A percentile compares a stretch with the other conserved stretches of the same genome.
phyloP scores from a whole-genome alignment of 1,139 yeast genomes.

The Zhuliangozyma blackwelliae region DNA sequence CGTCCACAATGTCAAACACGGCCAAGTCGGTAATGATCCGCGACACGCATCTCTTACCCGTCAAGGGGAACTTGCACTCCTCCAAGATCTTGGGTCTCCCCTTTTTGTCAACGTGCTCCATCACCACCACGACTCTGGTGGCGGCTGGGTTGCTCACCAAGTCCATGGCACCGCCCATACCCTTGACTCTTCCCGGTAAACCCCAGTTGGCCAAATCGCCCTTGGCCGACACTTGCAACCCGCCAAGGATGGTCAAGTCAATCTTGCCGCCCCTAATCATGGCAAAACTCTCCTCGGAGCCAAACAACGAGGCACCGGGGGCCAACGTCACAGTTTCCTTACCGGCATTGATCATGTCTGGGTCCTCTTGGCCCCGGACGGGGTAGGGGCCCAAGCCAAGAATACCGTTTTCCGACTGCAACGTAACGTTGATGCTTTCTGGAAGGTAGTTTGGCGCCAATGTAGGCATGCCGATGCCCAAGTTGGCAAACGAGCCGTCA shows the following conservation, averaged over 20 bases:
- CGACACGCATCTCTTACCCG: constrained; percentile 43
- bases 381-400: constrained; percentile 50
- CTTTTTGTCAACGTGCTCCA: constrained; percentile 46
- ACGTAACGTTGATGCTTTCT: constrained; percentile 30
- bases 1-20: constrained; percentile 41
- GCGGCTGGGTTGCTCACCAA: constrained; percentile 43
- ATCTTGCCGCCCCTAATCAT: constrained; percentile 49
- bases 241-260: constrained; percentile 44
- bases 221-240: constrained; percentile 42
- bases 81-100: constrained; percentile 45
- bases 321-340: constrained; percentile 47
- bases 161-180: constrained; percentile 60
- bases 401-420: constrained; percentile 49
- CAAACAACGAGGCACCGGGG: constrained; percentile 45
- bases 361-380: constrained; percentile 36
- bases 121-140: constrained; percentile 45
- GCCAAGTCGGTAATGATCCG: constrained; percentile 47
- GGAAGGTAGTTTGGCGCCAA: constrained; percentile 42
- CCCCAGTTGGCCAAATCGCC: constrained; percentile 55
- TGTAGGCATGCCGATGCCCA: constrained; percentile 51
- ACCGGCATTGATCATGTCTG: constrained; percentile 49
- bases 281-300: constrained; percentile 48
- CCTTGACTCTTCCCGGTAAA: constrained; percentile 46
- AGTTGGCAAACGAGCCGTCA: constrained; percentile 40
- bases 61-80: constrained; percentile 41